Evolutionary conservation across 2,329 filamentous ascomycete species (phyloP), one percentile per base, ranked within the genome.

Genomic region (Sphaceloma murrayae): DNA sequence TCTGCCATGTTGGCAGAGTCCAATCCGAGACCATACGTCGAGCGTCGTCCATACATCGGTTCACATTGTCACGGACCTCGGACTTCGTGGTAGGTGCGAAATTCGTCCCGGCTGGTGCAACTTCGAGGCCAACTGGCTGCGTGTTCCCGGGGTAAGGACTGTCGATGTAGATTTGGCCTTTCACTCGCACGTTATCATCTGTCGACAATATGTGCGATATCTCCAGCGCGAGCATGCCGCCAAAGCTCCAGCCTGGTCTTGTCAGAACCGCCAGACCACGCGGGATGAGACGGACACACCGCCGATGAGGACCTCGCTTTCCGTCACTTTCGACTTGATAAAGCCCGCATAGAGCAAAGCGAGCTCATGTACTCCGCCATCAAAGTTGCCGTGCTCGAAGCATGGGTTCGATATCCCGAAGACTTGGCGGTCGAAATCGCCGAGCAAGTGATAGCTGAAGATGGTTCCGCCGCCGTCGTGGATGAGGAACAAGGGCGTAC

Each of bases 381-480:
- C 4, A 14, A 19, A 45, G n/a, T n/a, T 19, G 21, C 27, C 18
- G n/a, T 27, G 31, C 10, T 45, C 42, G 16, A 45, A 45, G 21
- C 27, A 13, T 14, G 42, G 31, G 13, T 45, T 45, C 2, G 42
- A 32, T 14, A 45, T 45, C 31, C 42, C 42, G 18, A 34, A 45
- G 30, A 45, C 29, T 6, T 17, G 19, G 11, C 42, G 18, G 13
- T 17, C 21, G 18, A 45, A 32, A 8, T 29, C 17, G 7, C 27
- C 42, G 19, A 45, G 31, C 18, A 45, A 19, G 16, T 19, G 45
- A 18, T 47, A 46, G 24, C 47, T 48, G 22, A 49, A 51, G n/a
- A 43, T 34, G 4, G 49, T 48, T 10, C 49, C 49, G 10, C 43
- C 45, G 32, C 49, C 49, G 36, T 51, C 49, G 22, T 45, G 42